phyloP scores from a whole-genome alignment of 2,329 filamentous ascomycete genomes.

The Magnaporthiopsis rhizophila region DNA sequence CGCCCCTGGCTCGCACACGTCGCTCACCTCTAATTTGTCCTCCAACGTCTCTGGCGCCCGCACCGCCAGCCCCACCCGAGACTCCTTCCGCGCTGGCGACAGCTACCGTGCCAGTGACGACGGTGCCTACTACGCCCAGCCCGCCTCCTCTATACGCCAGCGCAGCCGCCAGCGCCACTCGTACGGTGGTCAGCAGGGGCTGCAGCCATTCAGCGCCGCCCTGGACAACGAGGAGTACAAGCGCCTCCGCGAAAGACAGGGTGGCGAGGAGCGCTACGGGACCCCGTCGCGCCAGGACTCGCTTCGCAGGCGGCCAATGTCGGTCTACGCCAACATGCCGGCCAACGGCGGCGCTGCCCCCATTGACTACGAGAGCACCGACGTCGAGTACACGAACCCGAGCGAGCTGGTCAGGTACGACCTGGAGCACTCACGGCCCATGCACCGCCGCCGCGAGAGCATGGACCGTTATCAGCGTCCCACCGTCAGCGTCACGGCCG shows the following conservation, averaged over 20 bases:
- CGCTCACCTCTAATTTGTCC: conserved; percentile 16
- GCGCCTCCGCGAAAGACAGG: conserved; percentile 39
- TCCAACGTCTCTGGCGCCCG: conserved; percentile 19
- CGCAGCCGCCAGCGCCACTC: conserved; percentile 34
- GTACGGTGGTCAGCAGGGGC: conserved; percentile 14
- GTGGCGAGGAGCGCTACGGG: conserved; percentile 25
- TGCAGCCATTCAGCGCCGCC: conserved; percentile 34
- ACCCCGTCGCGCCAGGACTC: conserved; percentile 31
- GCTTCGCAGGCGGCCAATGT: conserved; percentile 31
- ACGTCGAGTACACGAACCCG: conserved; percentile 57
- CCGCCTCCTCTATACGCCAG: conserved; percentile 42
- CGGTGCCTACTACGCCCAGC: conserved; percentile 43
- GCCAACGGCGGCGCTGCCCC: conserved; percentile 34
- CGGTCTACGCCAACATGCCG: conserved; percentile 34
- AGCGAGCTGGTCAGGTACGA: conserved; percentile 55
- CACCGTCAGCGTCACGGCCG: conserved; percentile 43
- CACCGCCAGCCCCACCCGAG: conserved; percentile 37
- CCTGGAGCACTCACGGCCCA: conserved; percentile 41
- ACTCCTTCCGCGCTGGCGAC: conserved; percentile 21
- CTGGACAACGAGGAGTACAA: conserved; percentile 44
- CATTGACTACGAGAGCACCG: conserved; percentile 49
- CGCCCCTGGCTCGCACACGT: conserved; percentile 27
- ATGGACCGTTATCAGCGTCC: conserved; percentile 49
- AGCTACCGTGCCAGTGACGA: conserved; percentile 43
- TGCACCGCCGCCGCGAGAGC: conserved; percentile 42